These are phyloP conservation scores for Orbilia brochopaga DNA, from an alignment of 2,329 filamentous ascomycete genomes.

Conservation along the genomic window DNA sequence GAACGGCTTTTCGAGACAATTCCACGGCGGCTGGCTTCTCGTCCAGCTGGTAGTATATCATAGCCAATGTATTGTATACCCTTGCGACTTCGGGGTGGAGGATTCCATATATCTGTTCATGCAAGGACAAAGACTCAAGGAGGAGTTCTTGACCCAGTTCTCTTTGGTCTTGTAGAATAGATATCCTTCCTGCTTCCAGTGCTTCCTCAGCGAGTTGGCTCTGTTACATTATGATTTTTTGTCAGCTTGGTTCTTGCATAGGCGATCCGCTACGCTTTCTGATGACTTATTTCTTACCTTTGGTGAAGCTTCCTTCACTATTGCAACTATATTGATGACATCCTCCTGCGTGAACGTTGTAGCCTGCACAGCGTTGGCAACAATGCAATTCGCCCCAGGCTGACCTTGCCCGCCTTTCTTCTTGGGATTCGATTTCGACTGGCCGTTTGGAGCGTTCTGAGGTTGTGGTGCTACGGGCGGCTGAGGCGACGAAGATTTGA, in stretches of 20 bases:
- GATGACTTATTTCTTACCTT: slow-evolving; percentile 58
- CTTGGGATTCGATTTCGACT: slow-evolving; percentile 33
- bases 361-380: slow-evolving; percentile 50
- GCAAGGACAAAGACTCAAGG: slow-evolving; percentile 90
- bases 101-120: slow-evolving; percentile 98
- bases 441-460: slow-evolving; percentile 56
- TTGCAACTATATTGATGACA: slow-evolving; percentile 87
- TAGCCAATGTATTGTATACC: slow-evolving; percentile 92
- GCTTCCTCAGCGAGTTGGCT: slow-evolving; percentile 93
- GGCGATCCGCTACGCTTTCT: background rate
- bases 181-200: slow-evolving; percentile 91
- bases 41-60: slow-evolving; percentile 96
- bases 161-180: slow-evolving; percentile 92
- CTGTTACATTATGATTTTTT: slow-evolving; percentile 35
- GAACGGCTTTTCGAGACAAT: slow-evolving; percentile 92
- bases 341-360: slow-evolving; percentile 81
- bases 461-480: slow-evolving; percentile 57
- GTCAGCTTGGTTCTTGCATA: background rate
- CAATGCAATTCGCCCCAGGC: slow-evolving; percentile 54
- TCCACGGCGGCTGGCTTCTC: slow-evolving; percentile 96
- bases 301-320: slow-evolving; percentile 92
- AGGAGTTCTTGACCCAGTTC: slow-evolving; percentile 95
- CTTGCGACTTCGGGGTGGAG: slow-evolving; percentile 94
- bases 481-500: slow-evolving; percentile 50
- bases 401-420: slow-evolving; percentile 62